Evolutionary conservation across 2,329 filamentous ascomycete genomes (phyloP), one percentile per base, ranked within the genome.

Genomic region (Microascus cirrosus): DNA sequence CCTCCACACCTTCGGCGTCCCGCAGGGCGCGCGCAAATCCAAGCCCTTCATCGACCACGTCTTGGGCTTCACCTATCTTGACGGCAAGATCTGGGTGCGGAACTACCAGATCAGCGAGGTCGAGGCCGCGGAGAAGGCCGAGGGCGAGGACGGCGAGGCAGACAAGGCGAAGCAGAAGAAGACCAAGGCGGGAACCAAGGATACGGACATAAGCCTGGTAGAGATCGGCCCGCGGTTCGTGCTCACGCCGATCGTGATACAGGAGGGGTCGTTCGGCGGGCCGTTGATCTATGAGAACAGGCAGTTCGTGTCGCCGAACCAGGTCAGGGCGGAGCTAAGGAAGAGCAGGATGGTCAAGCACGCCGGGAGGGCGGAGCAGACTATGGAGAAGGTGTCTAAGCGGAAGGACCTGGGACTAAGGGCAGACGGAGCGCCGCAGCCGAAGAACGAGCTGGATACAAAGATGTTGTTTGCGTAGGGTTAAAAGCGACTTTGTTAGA

Each of bases 261-360:
- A 95, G 65, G 94, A 99, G 70, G 91, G 90, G 51, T 92, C 89
- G 61, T 97, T 99, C 65, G 93, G 93, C 57, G 94, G 94, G 0
- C 93, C 94, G 2, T 90, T 97, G 63, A 95, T 99, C 68, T 99
- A 95, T 74, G 90, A 97, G 78, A 97, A 97, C 77, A 94, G 90
- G 79, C 87, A 96, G 71, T 99, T 96, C 66, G 89, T 99, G 57
- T 94, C 88, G 64, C 94, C 94, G 11, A 99, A 99, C 81, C 90
- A 96, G 74, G 84, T 97, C 62, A 81, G 94, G 63, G 79, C 90
- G 48, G 94, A 97, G 62, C 72, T 95, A 64, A 80, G 90, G 64
- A 77, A 83, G 72, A 78, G 81, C 64, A 91, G 90, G 77, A 90
- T 92, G 0, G 81, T 83, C 54, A 84, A 84, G 64, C 93, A 95